Conservation (phyloP, 2,329 filamentous ascomycete species). For the Dothideomycetes sp. region DNA sequence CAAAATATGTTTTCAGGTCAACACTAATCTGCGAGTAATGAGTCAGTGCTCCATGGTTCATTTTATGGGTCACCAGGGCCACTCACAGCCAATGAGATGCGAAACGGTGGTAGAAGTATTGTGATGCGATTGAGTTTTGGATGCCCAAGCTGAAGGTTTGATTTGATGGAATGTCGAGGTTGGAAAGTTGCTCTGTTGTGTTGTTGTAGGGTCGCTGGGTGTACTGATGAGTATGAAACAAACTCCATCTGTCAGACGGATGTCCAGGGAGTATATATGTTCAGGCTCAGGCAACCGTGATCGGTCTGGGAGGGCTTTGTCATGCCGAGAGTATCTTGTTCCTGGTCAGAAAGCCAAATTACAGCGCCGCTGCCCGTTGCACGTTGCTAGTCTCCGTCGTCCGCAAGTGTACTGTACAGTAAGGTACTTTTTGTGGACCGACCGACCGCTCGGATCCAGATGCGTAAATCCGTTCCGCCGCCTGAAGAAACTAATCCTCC, state of each 20-base stretch:
- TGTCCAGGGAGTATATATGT: constrained; percentile 9
- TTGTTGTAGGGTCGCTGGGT: constrained; percentile 5
- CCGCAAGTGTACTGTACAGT: too few species aligned
- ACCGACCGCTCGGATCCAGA: constrained; percentile 9
- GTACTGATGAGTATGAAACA: constrained; percentile 13
- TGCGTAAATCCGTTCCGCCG: not conserved
- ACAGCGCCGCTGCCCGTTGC: not conserved
- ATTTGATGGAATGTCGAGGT: too few species aligned
- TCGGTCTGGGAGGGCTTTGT: constrained; percentile 8
- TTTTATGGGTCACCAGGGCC: constrained; percentile 7
- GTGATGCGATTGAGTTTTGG: constrained; percentile 1
- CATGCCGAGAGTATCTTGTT: constrained; percentile 9
- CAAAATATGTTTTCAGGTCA: constrained; percentile 15
- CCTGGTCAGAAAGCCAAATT: constrained; percentile 8
- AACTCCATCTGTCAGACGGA: constrained; percentile 7
- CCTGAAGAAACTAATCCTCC: constrained; percentile 6
- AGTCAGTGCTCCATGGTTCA: constrained; percentile 15
- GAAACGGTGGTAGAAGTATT: constrained; percentile 1
- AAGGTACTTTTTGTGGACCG: too few species aligned
- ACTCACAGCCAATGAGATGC: constrained; percentile 11
- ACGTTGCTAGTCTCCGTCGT: too few species aligned
- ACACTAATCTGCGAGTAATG: constrained; percentile 6
- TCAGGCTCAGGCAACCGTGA: constrained; percentile 10
- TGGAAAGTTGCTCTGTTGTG: too few species aligned
- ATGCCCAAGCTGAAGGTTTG: constrained; percentile 6